These are phyloP conservation scores for Urochloa ruziziensis DNA, from an alignment of 176 grass and related monocot species.

Conservation along the genomic window DNA sequence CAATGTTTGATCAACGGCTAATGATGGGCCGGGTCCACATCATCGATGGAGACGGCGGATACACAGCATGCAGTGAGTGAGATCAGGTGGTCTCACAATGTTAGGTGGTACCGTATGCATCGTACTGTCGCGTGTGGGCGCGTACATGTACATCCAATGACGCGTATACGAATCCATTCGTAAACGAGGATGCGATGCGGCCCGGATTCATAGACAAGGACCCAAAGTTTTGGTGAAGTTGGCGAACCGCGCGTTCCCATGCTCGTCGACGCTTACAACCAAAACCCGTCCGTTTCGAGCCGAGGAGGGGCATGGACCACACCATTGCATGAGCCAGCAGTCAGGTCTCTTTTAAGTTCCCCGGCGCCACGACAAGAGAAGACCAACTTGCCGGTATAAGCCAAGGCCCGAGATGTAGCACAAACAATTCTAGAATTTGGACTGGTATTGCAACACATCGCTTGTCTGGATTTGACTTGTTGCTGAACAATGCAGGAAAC, in stretches of 20 bases:
- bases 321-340: not conserved
- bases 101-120: too few species aligned
- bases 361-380: slow-evolving; percentile 16
- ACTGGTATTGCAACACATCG: not conserved
- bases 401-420: not conserved
- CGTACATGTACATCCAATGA: not conserved
- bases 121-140: not conserved
- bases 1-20: not conserved
- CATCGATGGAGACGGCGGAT: not conserved
- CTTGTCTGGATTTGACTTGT: not conserved
- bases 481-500: not conserved
- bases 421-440: not conserved
- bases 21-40: not conserved
- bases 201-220: slow-evolving; percentile 4
- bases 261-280: not conserved
- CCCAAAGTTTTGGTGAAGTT: not conserved
- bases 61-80: not conserved
- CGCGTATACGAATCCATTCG: not conserved
- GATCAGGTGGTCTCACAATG: not conserved
- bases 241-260: not conserved
- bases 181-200: slow-evolving; percentile 1
- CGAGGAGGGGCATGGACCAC: not conserved
- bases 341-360: not conserved
- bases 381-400: not conserved
- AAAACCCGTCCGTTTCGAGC: not conserved